phyloP scores from a whole-genome alignment of 2,329 filamentous ascomycete genomes.

The Monilinia aucupariae region DNA sequence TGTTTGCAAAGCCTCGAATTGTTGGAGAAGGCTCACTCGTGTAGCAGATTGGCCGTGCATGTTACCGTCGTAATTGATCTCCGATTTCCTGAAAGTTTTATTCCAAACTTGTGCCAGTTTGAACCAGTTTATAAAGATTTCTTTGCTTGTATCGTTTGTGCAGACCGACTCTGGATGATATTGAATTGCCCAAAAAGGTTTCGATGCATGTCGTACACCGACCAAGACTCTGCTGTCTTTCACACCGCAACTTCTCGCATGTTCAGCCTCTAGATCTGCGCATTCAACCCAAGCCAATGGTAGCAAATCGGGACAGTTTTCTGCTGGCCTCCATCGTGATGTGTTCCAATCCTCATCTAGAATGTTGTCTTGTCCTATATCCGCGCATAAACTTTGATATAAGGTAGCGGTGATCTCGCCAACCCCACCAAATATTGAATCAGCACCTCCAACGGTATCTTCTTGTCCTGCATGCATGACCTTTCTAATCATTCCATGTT shows the following conservation, averaged over 20 bases:
- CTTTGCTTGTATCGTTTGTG: slow-evolving; percentile 50
- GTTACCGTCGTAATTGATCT: slow-evolving; percentile 10
- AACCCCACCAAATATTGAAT: slow-evolving; percentile 30
- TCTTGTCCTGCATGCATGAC: slow-evolving; percentile 44
- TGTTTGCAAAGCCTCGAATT: slow-evolving; percentile 19
- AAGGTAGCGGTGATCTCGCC: slow-evolving; percentile 35
- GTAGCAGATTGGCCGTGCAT: slow-evolving; percentile 26
- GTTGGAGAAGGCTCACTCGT: slow-evolving; percentile 29
- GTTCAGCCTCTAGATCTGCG: slow-evolving; percentile 22
- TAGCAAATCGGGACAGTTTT: slow-evolving; percentile 26
- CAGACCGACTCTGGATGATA: slow-evolving; percentile 69
- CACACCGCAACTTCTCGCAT: slow-evolving; percentile 27
- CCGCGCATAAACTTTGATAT: slow-evolving; percentile 40
- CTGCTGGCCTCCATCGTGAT: slow-evolving; percentile 26
- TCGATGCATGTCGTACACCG: slow-evolving; percentile 51
- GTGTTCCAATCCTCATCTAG: slow-evolving; percentile 24
- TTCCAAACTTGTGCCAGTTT: slow-evolving; percentile 45
- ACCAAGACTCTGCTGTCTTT: slow-evolving; percentile 47
- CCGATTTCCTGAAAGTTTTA: slow-evolving; percentile 14
- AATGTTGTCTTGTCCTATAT: slow-evolving; percentile 31
- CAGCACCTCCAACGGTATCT: background rate
- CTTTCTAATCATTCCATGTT: slow-evolving; percentile 58
- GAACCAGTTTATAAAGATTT: slow-evolving; percentile 60
- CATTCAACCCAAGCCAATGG: slow-evolving; percentile 36
- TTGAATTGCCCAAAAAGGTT: slow-evolving; percentile 64